Evolutionary conservation across 495 filamentous ascomycete species (phyloP), one percentile per base, ranked within the genome.

Genomic region (Penicillium pancosmium): DNA sequence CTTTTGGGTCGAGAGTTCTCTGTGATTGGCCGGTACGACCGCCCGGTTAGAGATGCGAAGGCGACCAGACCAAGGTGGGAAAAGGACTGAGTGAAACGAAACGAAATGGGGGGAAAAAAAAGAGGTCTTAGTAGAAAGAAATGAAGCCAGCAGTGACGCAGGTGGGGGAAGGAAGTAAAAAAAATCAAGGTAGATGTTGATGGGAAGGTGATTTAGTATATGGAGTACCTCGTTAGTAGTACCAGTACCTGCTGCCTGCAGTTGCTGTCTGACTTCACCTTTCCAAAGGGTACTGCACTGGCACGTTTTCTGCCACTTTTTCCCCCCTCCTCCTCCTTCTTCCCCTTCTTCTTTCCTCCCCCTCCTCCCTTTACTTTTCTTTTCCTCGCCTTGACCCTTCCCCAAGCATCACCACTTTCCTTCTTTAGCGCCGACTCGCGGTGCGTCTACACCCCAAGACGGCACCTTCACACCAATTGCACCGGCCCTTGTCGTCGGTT

Each of bases 1-100:
- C 67, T 69, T 69, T 64, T 54, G n/a, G 10, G 34, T 36, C 35
- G 21, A 44, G 46, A 15, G 13, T 1, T 7, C 23, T 8, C 16
- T 44, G 40, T 67, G 61, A 69, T 69, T 69, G 67, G 67, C 59
- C 64, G 67, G 67, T 63, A 38, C 41, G n/a, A 23, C 59, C 55
- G 61, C 56, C 67, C 64, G 67, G 52, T 66, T 57, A 13, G 50
- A 52, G 54, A 61, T 63, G 40, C 25, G 51, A 34, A 40, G 33
- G 38, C 16, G 50, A 50, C 21, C 27, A 44, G 50, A 50, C 21
- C 27, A 44, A 35, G 11, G 18, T 34, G 49, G 36, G 11, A 40
- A 34, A 36, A 36, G 27, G 10, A 16, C 19, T 18, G 33, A 38
- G 25, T 47, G 21, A 44, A 25, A 43, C 54, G 19, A 23, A 27